Conservation (phyloP, 2,329 filamentous ascomycete species). For the Beauveria scarabaeidicola region DNA sequence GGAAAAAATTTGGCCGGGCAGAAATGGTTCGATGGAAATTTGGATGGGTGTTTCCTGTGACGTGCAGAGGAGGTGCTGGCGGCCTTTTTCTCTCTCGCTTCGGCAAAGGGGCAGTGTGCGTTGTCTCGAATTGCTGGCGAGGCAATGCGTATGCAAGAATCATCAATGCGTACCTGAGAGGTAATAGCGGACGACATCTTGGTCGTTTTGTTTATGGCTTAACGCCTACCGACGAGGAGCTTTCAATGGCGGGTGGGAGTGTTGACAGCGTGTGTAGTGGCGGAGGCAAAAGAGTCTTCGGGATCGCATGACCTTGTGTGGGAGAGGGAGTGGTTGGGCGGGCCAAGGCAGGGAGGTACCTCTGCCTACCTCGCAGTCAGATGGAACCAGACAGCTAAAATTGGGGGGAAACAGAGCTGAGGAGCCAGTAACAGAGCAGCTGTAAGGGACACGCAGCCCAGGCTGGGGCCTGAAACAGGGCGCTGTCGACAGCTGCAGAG, state of each 20-base stretch:
- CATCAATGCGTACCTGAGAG: constrained; percentile 43
- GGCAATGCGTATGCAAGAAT: neutral
- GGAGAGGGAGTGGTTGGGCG: constrained; percentile 14
- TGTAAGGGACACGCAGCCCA: neutral
- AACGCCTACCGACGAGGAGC: constrained; percentile 38
- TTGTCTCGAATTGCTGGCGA: neutral
- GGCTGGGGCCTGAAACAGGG: neutral
- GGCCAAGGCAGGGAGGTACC: neutral
- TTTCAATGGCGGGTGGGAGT: constrained; percentile 26
- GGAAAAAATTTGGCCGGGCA: neutral
- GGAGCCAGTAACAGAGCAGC: neutral
- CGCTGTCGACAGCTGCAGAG: neutral
- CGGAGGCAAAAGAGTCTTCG: constrained; percentile 22
- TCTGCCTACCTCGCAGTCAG: neutral
- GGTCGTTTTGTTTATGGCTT: constrained; percentile 39
- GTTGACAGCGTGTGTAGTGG: constrained; percentile 22
- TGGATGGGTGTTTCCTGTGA: neutral
- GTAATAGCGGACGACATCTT: constrained; percentile 48
- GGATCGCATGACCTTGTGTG: constrained; percentile 30
- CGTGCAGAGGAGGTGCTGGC: neutral
- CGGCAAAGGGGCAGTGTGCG: neutral
- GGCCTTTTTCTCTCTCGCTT: neutral
- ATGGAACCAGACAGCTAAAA: neutral
- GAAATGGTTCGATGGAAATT: neutral
- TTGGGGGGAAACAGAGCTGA: neutral